These are phyloP conservation scores for Fusarium continuum DNA, from an alignment of 2,329 filamentous ascomycete genomes.

Conservation along the genomic window DNA sequence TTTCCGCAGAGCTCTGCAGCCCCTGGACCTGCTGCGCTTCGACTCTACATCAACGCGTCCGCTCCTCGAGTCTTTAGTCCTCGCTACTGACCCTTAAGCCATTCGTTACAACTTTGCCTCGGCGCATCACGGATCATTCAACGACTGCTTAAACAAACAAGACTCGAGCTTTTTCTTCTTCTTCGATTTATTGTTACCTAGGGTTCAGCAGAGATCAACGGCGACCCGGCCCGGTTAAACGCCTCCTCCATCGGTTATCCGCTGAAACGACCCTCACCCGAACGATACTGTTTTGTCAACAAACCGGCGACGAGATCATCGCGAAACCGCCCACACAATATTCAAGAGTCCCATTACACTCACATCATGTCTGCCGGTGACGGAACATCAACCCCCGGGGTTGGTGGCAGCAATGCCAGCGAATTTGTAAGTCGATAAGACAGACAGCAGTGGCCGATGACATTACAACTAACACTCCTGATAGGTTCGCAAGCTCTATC, in stretches of 20 bases:
- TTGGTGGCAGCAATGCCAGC: constrained; percentile 81
- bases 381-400: constrained; percentile 46
- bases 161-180: neutral
- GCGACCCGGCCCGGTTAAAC: constrained; percentile 31
- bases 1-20: constrained; percentile 19
- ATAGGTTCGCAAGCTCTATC: constrained; percentile 97
- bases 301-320: neutral
- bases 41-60: constrained; percentile 24
- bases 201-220: constrained; percentile 12
- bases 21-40: constrained; percentile 8
- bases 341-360: neutral
- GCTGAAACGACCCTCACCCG: constrained; percentile 14
- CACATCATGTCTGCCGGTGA: constrained; percentile 49
- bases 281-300: constrained; percentile 7
- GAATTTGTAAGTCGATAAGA: constrained; percentile 79
- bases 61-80: constrained; percentile 13
- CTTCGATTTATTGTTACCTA: neutral
- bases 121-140: constrained; percentile 15
- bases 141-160: neutral
- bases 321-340: constrained; percentile 5
- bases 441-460: neutral
- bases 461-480: constrained; percentile 41
- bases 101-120: constrained; percentile 9
- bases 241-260: constrained; percentile 22
- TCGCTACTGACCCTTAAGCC: constrained; percentile 13